A percentile compares a stretch with the other conserved stretches of the same genome.
Conservation (phyloP, 768 basidiomycete species). For the Gymnopilus dilepis region DNA sequence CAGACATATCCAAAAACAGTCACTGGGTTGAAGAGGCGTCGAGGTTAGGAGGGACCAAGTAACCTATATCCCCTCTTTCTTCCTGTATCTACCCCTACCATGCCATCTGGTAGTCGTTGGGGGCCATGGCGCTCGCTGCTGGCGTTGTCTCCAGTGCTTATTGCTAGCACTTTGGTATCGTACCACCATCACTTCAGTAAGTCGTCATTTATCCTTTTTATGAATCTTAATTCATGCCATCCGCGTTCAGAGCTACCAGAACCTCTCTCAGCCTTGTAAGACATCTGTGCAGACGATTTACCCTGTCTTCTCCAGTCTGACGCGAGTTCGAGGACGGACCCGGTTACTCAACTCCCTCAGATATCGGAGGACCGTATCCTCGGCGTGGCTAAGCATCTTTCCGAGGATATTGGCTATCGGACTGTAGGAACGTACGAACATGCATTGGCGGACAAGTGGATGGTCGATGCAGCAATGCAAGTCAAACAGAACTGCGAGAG, state of each 20-base stretch:
- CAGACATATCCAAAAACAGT: constrained; percentile 16
- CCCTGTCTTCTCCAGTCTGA: constrained; percentile 2
- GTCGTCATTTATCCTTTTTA: constrained; percentile 23
- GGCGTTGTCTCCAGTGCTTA: constrained; percentile 56
- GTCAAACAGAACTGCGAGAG: constrained; percentile 68
- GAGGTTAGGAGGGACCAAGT: constrained; percentile 6
- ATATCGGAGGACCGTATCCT: constrained; percentile 76
- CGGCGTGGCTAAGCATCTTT: constrained; percentile 65
- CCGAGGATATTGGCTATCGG: constrained; percentile 88
- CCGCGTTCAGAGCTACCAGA: constrained; percentile 54
- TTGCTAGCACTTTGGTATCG: constrained; percentile 53
- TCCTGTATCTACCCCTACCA: constrained; percentile 19
- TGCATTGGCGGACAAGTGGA: constrained; percentile 83
- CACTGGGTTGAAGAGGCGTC: constrained; percentile 6
- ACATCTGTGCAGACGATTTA: neutral
- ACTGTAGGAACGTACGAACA: constrained; percentile 93
- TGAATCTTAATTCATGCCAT: neutral
- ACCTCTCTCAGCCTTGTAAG: constrained; percentile 60
- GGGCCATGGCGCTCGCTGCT: constrained; percentile 65
- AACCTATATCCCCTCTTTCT: neutral
- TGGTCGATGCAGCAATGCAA: constrained; percentile 67
- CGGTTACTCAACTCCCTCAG: constrained; percentile 64
- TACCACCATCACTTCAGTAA: constrained; percentile 54
- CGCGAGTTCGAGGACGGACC: constrained; percentile 41
- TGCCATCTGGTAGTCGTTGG: constrained; percentile 47